Evolutionary conservation across 73 alveolate species (phyloP), one percentile per base, ranked within the genome.

Genomic region (Paraurostyla sp.): DNA sequence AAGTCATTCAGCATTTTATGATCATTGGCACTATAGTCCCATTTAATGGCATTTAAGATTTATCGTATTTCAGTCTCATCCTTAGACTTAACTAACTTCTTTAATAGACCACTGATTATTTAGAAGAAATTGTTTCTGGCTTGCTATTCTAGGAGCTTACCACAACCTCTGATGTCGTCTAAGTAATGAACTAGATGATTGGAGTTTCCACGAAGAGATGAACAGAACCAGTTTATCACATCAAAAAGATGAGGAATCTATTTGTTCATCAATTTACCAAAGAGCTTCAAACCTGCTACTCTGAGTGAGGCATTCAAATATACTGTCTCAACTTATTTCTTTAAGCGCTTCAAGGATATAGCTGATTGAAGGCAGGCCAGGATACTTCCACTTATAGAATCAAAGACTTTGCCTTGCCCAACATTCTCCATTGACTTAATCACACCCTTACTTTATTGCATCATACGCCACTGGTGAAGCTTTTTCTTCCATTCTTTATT

Each of bases 171-270:
- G 25, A 91, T 83, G 2, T 84, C 96, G 57, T 84, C 91, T 6
- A 78, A 25, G 85, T 63, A 91, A 36, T 91, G 92, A 35, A 58
- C 71, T 22, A 83, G 63, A 27, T 65, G 52, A 38, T 91, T 91
- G 3, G 80, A 83, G 75, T 91, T 91, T 15, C 90, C 84, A 41
- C 96, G 46, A 11, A 91, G 76, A 16, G 93, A 43, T 0, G 91
- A 69, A 51, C 96, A 91, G 96, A 91, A 91, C 96, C 96, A 90
- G 76, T 90, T 90, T 27, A 84, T 69, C 68, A 56, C 50, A 80
- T 91, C 91, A 20, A 38, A 89, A 1, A 80, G 62, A 27, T 78
- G 78, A 32, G 62, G 85, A 32, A 84, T 41, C 6, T 78, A 76
- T 36, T 78, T 78, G 82, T 58, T 50, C 63, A 85, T 45, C n/a